Percentiles rank a stretch among this genome's conserved stretches.
phyloP scores from a whole-genome alignment of 192 early-diverging fungal species.

The Entophlyctis luteolus region DNA sequence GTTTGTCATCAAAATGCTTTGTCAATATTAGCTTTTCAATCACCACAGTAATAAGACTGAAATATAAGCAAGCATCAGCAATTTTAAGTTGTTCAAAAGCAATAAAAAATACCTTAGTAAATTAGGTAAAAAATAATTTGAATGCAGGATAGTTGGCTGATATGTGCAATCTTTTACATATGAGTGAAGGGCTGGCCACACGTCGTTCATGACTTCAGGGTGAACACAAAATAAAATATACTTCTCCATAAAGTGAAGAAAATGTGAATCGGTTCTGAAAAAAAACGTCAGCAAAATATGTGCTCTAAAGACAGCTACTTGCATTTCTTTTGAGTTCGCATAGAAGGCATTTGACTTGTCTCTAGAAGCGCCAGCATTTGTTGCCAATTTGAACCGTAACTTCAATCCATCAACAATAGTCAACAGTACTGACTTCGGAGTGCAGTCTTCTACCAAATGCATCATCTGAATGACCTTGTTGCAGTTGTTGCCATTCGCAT shows the following conservation, averaged over 20 bases:
- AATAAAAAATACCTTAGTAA: slow-evolving; percentile 54
- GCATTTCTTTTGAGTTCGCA: slow-evolving; percentile 49
- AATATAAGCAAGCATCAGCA: no score
- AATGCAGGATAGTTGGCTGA: slow-evolving; percentile 42
- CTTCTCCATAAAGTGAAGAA: slow-evolving; percentile 63
- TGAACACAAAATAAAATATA: slow-evolving; percentile 49
- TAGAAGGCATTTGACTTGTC: slow-evolving; percentile 34
- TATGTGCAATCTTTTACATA: slow-evolving; percentile 62
- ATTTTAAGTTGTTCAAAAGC: no score
- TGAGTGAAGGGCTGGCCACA: slow-evolving; percentile 58
- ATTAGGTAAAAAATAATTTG: slow-evolving; percentile 61
- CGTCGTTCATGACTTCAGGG: slow-evolving; percentile 45
- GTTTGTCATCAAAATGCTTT: slow-evolving; percentile 58
- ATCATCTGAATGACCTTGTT: slow-evolving; percentile 24
- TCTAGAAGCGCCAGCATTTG: slow-evolving; percentile 3
- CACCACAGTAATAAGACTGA: slow-evolving; percentile 54
- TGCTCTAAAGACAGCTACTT: slow-evolving; percentile 15
- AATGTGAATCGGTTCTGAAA: slow-evolving; percentile 59
- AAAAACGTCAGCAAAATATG: neutral
- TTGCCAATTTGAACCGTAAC: slow-evolving; percentile 11
- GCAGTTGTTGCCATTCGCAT: neutral
- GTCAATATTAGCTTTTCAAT: slow-evolving; percentile 49
- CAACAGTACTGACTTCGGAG: neutral
- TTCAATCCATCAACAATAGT: slow-evolving; percentile 29
- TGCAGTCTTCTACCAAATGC: slow-evolving; percentile 19